phyloP scores from a whole-genome alignment of 805 yeast species.

The Suhomyces faveliae region DNA sequence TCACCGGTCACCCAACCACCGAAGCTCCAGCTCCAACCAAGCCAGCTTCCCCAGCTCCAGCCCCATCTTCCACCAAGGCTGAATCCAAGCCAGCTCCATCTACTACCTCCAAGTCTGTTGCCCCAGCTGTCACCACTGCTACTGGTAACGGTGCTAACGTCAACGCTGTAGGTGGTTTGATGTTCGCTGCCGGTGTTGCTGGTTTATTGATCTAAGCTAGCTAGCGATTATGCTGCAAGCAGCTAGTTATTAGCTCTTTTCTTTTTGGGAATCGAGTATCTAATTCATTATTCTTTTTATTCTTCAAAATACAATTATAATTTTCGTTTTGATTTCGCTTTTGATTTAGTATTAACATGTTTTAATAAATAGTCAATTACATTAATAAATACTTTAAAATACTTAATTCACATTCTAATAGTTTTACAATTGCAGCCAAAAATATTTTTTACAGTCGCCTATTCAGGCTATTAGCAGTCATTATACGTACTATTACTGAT shows the following conservation, averaged over 20 bases:
- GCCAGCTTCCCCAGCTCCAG: not conserved
- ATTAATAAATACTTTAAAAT: no score
- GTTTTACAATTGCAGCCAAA: no score
- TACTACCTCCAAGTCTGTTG: constrained; percentile 1
- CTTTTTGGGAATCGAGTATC: not conserved
- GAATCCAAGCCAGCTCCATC: not conserved
- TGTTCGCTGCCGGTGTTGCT: constrained; percentile 4
- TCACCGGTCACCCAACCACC: constrained; percentile 20
- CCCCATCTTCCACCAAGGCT: not conserved
- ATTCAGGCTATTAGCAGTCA: no score
- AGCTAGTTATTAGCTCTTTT: not conserved
- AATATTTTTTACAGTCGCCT: no score
- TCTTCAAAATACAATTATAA: not conserved
- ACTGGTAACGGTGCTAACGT: constrained; percentile 12
- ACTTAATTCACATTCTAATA: no score
- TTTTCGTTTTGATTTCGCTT: not conserved
- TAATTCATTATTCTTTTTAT: not conserved
- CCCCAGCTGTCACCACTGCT: constrained; percentile 8
- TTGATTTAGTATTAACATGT: not conserved
- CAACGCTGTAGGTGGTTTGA: constrained; percentile 8
- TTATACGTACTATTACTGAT: no score
- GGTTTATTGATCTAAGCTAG: constrained; percentile 2
- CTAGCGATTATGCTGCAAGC: not conserved
- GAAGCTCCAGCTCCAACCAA: constrained; percentile 22
- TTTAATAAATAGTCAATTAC: no score